Evolutionary conservation across 495 filamentous ascomycete species (phyloP).

Genomic region (Trichoderma gamsii): DNA sequence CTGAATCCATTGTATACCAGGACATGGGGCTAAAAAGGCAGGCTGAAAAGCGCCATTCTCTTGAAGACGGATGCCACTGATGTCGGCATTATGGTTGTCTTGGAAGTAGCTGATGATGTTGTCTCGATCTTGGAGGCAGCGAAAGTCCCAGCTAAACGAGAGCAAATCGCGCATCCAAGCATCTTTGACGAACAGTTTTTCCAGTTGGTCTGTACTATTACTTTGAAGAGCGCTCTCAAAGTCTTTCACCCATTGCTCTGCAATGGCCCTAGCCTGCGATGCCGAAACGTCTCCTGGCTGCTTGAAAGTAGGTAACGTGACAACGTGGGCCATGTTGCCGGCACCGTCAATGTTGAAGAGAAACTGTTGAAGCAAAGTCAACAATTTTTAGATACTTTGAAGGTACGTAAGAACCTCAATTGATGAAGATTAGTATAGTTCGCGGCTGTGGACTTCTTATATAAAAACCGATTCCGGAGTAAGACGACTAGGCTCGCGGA

Average conservation of each 20-base stretch:
- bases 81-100: constrained; percentile 21
- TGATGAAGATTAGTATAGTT: no score
- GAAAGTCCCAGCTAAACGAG: constrained; percentile 49
- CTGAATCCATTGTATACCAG: constrained; percentile 21
- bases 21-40: neutral
- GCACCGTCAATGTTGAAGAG: neutral
- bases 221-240: neutral
- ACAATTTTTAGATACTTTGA: neutral
- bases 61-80: constrained; percentile 36
- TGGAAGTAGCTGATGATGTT: constrained; percentile 40
- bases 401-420: neutral
- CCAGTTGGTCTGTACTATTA: neutral
- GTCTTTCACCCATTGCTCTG: neutral
- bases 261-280: neutral
- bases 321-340: constrained; percentile 5
- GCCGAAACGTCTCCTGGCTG: neutral
- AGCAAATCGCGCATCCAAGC: constrained; percentile 52
- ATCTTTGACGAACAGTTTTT: constrained; percentile 34
- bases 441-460: no score
- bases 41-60: constrained; percentile 24
- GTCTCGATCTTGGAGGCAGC: constrained; percentile 42
- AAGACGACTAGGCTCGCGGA: no score
- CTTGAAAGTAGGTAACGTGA: constrained; percentile 4
- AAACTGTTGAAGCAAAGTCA: neutral
- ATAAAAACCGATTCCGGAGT: no score